Evolutionary conservation across 2,329 filamentous ascomycete genomes (phyloP), one percentile per base, ranked within the genome.

Genomic region (Aureobasidium namibiae): DNA sequence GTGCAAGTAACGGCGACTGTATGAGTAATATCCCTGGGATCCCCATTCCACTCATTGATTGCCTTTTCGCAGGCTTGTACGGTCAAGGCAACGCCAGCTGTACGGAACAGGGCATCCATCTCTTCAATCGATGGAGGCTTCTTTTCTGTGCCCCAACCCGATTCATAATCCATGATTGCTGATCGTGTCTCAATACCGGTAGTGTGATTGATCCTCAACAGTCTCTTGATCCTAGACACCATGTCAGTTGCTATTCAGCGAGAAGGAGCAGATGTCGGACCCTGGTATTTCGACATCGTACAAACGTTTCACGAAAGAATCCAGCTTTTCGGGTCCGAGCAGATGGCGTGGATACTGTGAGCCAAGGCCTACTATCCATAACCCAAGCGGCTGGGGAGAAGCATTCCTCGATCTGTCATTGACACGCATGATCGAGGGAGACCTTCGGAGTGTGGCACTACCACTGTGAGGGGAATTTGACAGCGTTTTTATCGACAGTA

Each of bases 1-100:
- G 72, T 75, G 39, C 71, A 72, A 11, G 72, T 74, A 13, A 73
- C 72, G 38, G 69, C 72, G 9, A 75, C 67, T 14, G 69, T 65
- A 56, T 75, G 73, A 1, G 73, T 75, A 33, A 75, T 68, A 0
- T 70, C 68, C 1, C 59, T 33, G 2, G n/a, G 14, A 1, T 2
- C 10, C 1, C 38, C 39, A 4, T 11, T 9, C 26, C 26, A 44
- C n/a, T 54, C 50, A 13, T 13, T 2, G 0, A 54, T 44, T 1
- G 50, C 38, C 14, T 44, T 42, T 1, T 23, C 14, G 13, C 50
- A 54, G 26, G 50, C 50, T 9, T 42, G 1, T 6, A 54, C 38
- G 1, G 50, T 44, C 38, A 54, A 10, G 7, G 31, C 24, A 0
- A 54, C 38, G 1, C 38, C 50, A 6, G n/a, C 18, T 3, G 38